phyloP scores from a whole-genome alignment of 192 early-diverging fungal species.

The Chytriomyces hyalinus region DNA sequence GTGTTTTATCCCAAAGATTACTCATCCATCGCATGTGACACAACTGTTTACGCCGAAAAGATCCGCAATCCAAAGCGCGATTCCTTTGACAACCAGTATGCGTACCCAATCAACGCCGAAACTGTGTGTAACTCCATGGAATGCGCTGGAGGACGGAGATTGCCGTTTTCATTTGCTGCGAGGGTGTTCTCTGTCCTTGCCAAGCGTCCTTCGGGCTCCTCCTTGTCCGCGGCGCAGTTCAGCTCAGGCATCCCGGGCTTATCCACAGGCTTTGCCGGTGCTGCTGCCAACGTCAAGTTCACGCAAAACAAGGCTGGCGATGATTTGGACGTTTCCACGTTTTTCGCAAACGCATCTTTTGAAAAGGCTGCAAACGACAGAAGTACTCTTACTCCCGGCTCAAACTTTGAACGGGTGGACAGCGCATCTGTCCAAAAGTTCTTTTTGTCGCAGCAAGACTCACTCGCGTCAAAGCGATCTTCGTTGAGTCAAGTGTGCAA shows the following conservation, averaged over 20 bases:
- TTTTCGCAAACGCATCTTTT: background rate
- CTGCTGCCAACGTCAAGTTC: background rate
- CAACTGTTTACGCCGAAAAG: background rate
- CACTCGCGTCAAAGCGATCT: background rate
- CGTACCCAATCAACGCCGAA: background rate
- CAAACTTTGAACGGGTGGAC: background rate
- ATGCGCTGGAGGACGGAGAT: conserved; percentile 2
- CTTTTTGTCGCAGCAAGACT: conserved; percentile 6
- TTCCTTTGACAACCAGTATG: too few relatives aligned
- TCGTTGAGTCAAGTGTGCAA: background rate
- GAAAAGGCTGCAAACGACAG: background rate
- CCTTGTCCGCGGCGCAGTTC: background rate
- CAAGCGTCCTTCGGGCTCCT: background rate
- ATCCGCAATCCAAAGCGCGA: background rate
- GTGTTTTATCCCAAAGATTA: background rate
- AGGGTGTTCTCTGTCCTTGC: conserved; percentile 2
- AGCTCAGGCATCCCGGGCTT: background rate
- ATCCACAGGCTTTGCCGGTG: background rate
- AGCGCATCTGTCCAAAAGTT: conserved; percentile 6
- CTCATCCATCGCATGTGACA: background rate
- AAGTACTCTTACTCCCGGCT: background rate
- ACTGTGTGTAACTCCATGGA: background rate
- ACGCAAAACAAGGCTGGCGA: background rate
- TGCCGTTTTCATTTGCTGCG: background rate
- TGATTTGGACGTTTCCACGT: conserved; percentile 9